A percentile compares a stretch with the other conserved stretches of the same genome.
Conservation (phyloP, 345 rosid genomes). For the Murraya koenigii region DNA sequence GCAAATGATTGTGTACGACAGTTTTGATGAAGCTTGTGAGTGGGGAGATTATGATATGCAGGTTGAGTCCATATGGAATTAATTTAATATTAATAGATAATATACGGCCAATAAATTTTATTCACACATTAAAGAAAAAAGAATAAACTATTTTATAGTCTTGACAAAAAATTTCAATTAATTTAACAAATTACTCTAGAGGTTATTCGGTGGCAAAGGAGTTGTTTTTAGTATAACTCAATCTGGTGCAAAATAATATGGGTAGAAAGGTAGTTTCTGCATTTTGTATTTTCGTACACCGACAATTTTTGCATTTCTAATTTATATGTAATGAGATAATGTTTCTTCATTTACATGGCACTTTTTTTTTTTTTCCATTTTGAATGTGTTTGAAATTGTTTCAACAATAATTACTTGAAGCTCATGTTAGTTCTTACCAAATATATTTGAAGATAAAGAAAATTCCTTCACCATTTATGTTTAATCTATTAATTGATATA, state of each 20-base stretch:
- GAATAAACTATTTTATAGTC: background rate
- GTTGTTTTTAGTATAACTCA: background rate
- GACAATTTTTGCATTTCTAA: background rate
- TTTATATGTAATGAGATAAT: background rate
- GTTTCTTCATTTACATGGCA: background rate
- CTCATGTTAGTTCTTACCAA: too few species aligned
- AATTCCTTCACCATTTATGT: too few species aligned
- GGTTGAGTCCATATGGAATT: slow-evolving; percentile 44
- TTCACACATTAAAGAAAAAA: background rate
- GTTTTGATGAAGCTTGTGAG: slow-evolving; percentile 7
- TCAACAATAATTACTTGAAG: background rate
- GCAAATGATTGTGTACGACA: background rate
- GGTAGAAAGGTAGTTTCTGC: too few species aligned
- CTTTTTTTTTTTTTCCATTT: too few species aligned
- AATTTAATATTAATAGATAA: background rate
- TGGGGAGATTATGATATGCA: slow-evolving; percentile 13
- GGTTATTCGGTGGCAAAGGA: background rate
- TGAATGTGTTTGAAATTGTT: background rate
- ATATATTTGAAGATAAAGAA: too few species aligned
- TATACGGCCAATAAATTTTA: background rate
- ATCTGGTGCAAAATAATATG: background rate
- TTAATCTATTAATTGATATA: too few species aligned
- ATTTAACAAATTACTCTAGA: too few species aligned
- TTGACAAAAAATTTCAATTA: background rate
- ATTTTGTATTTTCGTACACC: background rate